These are phyloP conservation scores for Penicillium sp. DNA, from an alignment of 2,329 filamentous ascomycete species.

Conservation along the genomic window DNA sequence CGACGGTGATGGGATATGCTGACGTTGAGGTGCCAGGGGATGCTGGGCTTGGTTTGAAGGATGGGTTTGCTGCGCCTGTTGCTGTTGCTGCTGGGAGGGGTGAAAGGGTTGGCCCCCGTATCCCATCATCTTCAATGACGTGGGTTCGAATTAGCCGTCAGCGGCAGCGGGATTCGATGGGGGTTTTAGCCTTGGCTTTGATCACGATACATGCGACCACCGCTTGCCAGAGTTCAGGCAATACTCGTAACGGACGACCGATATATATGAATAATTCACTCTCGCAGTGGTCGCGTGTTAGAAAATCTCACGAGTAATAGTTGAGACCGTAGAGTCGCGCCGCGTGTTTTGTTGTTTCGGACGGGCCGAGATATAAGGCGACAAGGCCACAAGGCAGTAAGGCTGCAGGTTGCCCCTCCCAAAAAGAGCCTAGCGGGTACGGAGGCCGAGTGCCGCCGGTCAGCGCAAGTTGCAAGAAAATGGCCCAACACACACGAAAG, in stretches of 20 bases:
- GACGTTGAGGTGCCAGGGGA: conserved; percentile 24
- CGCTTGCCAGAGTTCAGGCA: neutral
- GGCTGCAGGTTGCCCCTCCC: conserved; percentile 6
- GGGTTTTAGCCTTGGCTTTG: conserved; percentile 1
- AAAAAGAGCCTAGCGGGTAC: conserved; percentile 25
- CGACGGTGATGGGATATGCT: conserved; percentile 33
- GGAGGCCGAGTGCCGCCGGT: conserved; percentile 21
- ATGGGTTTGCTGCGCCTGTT: conserved; percentile 18
- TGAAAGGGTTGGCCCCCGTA: conserved; percentile 34
- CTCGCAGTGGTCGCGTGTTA: conserved; percentile 1
- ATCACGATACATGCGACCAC: conserved; percentile 18
- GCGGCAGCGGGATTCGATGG: conserved; percentile 12
- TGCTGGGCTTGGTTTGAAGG: conserved; percentile 20
- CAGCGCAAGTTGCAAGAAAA: conserved; percentile 23
- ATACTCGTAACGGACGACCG: neutral
- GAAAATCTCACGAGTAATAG: neutral
- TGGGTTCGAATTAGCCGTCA: conserved; percentile 13
- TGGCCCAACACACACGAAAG: conserved; percentile 20
- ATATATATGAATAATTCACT: neutral
- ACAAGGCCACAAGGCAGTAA: conserved; percentile 11
- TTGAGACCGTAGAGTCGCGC: conserved; percentile 17
- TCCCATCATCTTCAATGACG: conserved; percentile 34
- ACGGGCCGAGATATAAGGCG: conserved; percentile 17
- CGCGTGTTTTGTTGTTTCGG: conserved; percentile 29
- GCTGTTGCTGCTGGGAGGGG: conserved; percentile 25